Conservation (phyloP, 2,329 filamentous ascomycete species). For the Fusarium citri region DNA sequence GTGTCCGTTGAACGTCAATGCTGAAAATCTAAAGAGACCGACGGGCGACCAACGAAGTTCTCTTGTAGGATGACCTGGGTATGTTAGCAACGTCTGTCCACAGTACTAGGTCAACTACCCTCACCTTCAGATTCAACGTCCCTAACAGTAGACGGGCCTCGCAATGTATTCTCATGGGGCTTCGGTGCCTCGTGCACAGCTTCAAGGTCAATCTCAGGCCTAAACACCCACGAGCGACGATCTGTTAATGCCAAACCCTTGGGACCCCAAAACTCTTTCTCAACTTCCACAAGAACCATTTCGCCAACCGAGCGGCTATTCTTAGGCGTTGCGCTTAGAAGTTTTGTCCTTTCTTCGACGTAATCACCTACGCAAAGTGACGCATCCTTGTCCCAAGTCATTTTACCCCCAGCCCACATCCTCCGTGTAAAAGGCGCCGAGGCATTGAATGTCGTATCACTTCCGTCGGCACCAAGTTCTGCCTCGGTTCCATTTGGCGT, state of each 20-base stretch:
- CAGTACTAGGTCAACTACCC: background rate
- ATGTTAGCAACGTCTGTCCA: background rate
- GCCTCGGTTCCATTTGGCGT: conserved; percentile 66
- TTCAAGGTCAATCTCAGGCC: conserved; percentile 49
- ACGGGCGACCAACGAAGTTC: conserved; percentile 58
- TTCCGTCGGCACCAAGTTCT: conserved; percentile 69
- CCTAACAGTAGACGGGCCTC: conserved; percentile 42
- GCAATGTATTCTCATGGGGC: conserved; percentile 25
- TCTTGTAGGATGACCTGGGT: conserved; percentile 43
- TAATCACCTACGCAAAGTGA: conserved; percentile 64
- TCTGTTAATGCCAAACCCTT: conserved; percentile 66
- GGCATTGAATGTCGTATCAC: conserved; percentile 70
- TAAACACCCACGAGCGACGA: conserved; percentile 63
- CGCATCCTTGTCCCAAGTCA: conserved; percentile 58
- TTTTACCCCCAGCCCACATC: conserved; percentile 75
- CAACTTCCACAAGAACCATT: conserved; percentile 74
- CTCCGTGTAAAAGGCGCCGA: conserved; percentile 69
- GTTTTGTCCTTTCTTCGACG: conserved; percentile 66
- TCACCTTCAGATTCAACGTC: conserved; percentile 36
- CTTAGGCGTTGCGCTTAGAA: conserved; percentile 67
- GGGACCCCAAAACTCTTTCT: conserved; percentile 68
- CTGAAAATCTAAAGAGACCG: conserved; percentile 82
- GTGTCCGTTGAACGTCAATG: conserved; percentile 87
- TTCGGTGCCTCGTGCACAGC: conserved; percentile 32
- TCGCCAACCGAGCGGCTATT: conserved; percentile 65